Percentiles rank a stretch among this genome's conserved stretches.
phyloP scores from a whole-genome alignment of 2,329 filamentous ascomycete genomes.

The Talaromyces sp. region DNA sequence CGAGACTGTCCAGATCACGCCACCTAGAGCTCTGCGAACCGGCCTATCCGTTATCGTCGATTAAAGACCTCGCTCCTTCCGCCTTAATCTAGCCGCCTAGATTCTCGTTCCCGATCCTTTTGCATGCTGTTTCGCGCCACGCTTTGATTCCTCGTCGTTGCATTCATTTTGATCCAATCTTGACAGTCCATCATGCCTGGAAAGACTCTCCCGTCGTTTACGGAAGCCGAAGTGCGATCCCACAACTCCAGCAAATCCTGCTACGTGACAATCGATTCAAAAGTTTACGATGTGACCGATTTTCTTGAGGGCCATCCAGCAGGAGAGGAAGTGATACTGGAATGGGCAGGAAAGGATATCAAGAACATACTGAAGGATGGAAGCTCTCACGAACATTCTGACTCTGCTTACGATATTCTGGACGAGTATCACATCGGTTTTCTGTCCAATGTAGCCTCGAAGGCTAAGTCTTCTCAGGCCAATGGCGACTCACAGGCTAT shows the following conservation, averaged over 20 bases:
- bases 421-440: conserved; percentile 85
- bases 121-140: background rate
- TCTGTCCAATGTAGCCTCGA: conserved; percentile 45
- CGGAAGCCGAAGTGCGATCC: conserved; percentile 71
- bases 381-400: conserved; percentile 78
- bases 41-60: background rate
- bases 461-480: conserved; percentile 41
- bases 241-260: conserved; percentile 80
- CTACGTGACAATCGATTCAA: conserved; percentile 84
- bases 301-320: conserved; percentile 91
- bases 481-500: conserved; percentile 43
- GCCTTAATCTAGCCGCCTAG: background rate
- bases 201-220: conserved; percentile 77
- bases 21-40: background rate
- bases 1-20: background rate
- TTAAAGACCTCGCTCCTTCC: background rate
- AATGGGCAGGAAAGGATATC: conserved; percentile 87
- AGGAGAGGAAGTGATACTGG: conserved; percentile 79
- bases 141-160: background rate
- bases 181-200: conserved; percentile 62
- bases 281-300: conserved; percentile 91
- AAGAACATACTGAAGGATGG: conserved; percentile 77
- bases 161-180: background rate
- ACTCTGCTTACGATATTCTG: conserved; percentile 92
- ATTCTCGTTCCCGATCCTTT: background rate